Base-by-base conservation (phyloP, 805 yeast species). In the Metschnikowia matae region DNA sequence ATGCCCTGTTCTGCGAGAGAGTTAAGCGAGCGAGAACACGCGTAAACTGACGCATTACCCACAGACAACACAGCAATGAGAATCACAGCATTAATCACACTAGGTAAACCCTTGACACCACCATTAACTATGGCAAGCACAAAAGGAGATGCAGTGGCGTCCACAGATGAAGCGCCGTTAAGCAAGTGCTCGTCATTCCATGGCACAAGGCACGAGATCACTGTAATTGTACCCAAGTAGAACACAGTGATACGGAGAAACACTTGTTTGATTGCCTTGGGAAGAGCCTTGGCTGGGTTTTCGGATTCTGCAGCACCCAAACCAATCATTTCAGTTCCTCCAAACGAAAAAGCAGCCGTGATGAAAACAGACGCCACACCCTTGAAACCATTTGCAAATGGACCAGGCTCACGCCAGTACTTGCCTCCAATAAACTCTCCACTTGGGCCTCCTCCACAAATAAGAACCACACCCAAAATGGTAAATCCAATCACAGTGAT, bases 21-120 rank as follows among this genome's bases (percentile, higher is more conserved):
- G 35, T 70, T 60, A 36, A 67, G 65, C 5, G 76, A 71, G 56
- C 77, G 62, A 7, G 75, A 70, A 46, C 70, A 72, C 1, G 76
- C 77, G 49, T 67, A 72, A 6, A 72, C 74, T 6, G 76, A 73
- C 4, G 76, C 71, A 52, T 72, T 71, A 6, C 75, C 76, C 48
- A 72, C 91, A 6, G 90, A 85, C 49, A 84, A 67, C 26, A 86
- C 89, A 3, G 91, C 83, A 51, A 85, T 66, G 69, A 86, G 71
- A 57, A 86, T 84, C 40, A 85, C 89, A 18, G 82, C 88, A 63
- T 86, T 86, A 73, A 86, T 84, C 54, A 86, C 79, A 47, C 84
- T 81, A 46, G 91, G 91, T 44, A 85, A 75, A 39, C 81, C 86
- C 44, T 69, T 70, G 56, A 85, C 81, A 58, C 85, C 84, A 29